Base-by-base conservation (phyloP, 306 rosid genomes). In the Mimosa pudica region DNA sequence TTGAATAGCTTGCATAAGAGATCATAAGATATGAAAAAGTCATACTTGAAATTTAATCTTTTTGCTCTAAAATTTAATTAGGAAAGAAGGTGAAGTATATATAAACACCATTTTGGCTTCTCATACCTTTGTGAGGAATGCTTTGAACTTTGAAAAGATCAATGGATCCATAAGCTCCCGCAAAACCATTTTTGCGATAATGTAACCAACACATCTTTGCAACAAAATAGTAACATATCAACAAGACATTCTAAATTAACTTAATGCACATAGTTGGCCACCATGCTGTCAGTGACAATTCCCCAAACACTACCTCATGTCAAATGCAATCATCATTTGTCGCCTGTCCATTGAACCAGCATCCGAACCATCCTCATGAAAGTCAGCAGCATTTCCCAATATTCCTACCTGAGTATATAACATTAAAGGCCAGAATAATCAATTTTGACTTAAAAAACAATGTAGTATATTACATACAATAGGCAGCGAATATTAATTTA, bases 251-350 rank as follows among this genome's bases (percentile, higher is more conserved):
- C 71, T 44, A 49, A 74, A 74, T 8, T 47, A 47, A 47, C 63
- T 47, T 72, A 78, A 55, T 11, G 51, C 8, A 81, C 62, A 70
- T 65, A 81, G 77, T 55, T 65, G 49, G 24, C 74, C 5, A 55
- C 8, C 72, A 81, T 64, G 72, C 48, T 81, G 32, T 70, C 74
- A 75, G 16, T 41, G 80, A 70, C 49, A 75, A 58, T 41, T 49
- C 58, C 70, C 52, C 74, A 63, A 54, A 17, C 14, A 62, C 30
- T 91, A 95, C 99, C 99, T 89, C 99, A 95, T 90, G 80, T 95
- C 99, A 88, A 95, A 95, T 79, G 99, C 99, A 83, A 95, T 93
- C 98, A 95, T 95, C 99, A 93, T 95, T 69, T 91, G 90, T 61
- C 98, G 93, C 88, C 99, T 87, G 80, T 92, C 97, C 70, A 82